phyloP scores from a whole-genome alignment of 805 yeast genomes.

The Pichia sporocuriosa region DNA sequence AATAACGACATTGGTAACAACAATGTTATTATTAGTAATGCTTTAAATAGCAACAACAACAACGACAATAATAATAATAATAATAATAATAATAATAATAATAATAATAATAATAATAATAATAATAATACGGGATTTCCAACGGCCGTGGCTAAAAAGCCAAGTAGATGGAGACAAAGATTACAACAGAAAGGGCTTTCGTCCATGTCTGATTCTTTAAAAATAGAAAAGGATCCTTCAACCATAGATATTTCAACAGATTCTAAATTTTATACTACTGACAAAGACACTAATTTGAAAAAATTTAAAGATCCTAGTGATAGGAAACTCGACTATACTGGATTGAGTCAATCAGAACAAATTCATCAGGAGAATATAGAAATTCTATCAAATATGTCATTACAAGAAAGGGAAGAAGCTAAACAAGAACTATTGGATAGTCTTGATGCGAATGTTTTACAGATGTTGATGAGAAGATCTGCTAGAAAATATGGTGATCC shows the following conservation, averaged over 20 bases:
- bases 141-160: conserved; percentile 14
- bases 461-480: conserved; percentile 50
- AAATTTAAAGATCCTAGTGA: conserved; percentile 14
- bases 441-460: conserved; percentile 63
- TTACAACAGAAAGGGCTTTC: conserved; percentile 30
- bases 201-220: conserved; percentile 22
- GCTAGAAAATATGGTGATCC: conserved; percentile 36
- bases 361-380: conserved; percentile 74
- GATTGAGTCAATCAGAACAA: conserved; percentile 56
- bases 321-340: conserved; percentile 17
- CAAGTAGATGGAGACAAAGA: conserved; percentile 46
- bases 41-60: too few relatives aligned
- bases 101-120: too few relatives aligned
- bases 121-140: conserved; percentile 8
- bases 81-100: too few relatives aligned
- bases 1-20: too few relatives aligned
- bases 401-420: conserved; percentile 57
- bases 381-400: conserved; percentile 52
- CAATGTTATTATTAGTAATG: too few relatives aligned
- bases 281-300: conserved; percentile 9
- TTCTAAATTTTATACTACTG: conserved; percentile 6
- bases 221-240: not conserved
- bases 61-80: too few relatives aligned
- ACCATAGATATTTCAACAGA: not conserved
- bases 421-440: conserved; percentile 58